Conservation (phyloP, 2,329 filamentous ascomycete genomes). For the Cytospora schulzeri region DNA sequence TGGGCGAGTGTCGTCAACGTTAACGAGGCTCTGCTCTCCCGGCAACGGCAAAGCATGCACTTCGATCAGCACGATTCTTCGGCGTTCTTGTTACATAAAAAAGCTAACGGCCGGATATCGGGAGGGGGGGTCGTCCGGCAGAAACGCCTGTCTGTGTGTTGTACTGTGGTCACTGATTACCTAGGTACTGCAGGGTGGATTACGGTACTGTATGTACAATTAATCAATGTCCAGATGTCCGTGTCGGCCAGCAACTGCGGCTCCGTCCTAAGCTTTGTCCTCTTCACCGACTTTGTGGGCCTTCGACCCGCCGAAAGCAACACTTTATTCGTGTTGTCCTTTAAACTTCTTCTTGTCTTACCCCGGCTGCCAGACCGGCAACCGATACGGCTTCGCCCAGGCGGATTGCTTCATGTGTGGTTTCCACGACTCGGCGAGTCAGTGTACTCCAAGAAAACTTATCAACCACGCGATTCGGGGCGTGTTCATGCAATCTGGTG, state of each 20-base stretch:
- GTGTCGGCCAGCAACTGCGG: too few relatives aligned
- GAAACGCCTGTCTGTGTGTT: background rate
- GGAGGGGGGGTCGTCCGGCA: background rate
- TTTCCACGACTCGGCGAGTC: slow-evolving; percentile 10
- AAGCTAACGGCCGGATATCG: background rate
- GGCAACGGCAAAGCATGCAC: background rate
- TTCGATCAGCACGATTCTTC: background rate
- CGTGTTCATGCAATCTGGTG: background rate
- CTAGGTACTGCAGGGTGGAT: too few relatives aligned
- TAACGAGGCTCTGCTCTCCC: background rate
- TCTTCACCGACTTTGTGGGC: too few relatives aligned
- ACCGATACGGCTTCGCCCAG: background rate
- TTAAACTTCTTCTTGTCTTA: background rate
- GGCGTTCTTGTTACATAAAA: background rate
- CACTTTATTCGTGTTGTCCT: background rate
- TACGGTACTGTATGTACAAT: too few relatives aligned
- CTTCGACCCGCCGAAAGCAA: background rate
- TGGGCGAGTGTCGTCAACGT: slow-evolving; percentile 5
- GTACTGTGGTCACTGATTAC: background rate
- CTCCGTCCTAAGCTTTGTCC: too few relatives aligned
- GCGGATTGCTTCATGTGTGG: background rate
- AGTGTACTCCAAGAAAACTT: slow-evolving; percentile 12
- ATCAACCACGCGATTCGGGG: slow-evolving; percentile 17
- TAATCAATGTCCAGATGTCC: too few relatives aligned
- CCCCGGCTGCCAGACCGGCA: background rate